These are phyloP conservation scores for Coprinellus micaceus DNA, from an alignment of 768 basidiomycete genomes.

Conservation along the genomic window DNA sequence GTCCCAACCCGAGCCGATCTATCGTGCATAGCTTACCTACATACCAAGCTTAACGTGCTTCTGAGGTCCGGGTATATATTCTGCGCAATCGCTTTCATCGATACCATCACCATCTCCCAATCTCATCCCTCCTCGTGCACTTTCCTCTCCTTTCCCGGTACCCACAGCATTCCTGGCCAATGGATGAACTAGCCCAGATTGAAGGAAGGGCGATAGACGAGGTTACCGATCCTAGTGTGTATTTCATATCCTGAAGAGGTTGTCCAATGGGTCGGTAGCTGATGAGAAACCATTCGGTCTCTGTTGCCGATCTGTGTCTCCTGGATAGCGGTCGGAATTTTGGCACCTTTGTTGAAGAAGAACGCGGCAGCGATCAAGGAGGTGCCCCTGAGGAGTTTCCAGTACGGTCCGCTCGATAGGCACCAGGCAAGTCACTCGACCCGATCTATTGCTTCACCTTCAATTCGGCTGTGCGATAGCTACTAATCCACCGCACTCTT, in stretches of 20 bases:
- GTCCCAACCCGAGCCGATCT: background rate
- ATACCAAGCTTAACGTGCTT: background rate
- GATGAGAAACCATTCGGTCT: background rate
- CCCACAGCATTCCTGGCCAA: too few species aligned
- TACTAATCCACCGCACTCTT: too few species aligned
- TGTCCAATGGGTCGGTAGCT: background rate
- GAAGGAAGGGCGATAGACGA: conserved; percentile 5
- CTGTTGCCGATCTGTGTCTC: background rate
- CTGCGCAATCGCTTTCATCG: background rate
- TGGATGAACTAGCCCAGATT: conserved; percentile 11
- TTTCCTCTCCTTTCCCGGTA: too few species aligned
- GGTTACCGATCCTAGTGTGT: conserved; percentile 9
- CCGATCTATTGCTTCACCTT: background rate
- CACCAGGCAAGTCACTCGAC: conserved; percentile 38
- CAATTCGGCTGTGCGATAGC: background rate
- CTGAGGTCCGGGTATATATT: background rate
- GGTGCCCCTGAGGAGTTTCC: conserved; percentile 51
- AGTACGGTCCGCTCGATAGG: conserved; percentile 50
- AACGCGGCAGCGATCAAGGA: conserved; percentile 43
- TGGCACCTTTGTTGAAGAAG: conserved; percentile 47
- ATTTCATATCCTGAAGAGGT: too few species aligned
- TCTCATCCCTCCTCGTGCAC: background rate
- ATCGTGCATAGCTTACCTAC: background rate
- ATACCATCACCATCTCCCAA: conserved; percentile 1
- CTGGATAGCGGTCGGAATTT: conserved; percentile 41